A percentile compares a stretch with the other conserved stretches of the same genome.
These are phyloP conservation scores for Ustilago xerochloae DNA, from an alignment of 1,284 basidiomycete species.

Conservation along the genomic window DNA sequence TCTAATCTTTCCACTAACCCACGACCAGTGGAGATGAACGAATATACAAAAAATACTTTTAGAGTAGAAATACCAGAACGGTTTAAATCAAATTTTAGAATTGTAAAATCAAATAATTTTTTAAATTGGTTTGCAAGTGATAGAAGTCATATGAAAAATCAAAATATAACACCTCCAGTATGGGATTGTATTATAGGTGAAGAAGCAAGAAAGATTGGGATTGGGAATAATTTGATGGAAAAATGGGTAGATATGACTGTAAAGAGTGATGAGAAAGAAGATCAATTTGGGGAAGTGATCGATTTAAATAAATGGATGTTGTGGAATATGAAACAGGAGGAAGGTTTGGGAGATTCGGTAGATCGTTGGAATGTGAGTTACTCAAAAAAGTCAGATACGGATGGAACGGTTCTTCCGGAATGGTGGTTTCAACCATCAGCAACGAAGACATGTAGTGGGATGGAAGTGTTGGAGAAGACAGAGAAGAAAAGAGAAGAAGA, in stretches of 20 bases:
- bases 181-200: slow-evolving; percentile 28
- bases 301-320: neutral
- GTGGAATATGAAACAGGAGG: neutral
- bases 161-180: slow-evolving; percentile 7
- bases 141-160: slow-evolving; percentile 48
- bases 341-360: neutral
- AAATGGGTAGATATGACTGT: slow-evolving; percentile 21
- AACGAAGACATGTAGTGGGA: neutral
- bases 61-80: neutral
- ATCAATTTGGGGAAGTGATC: slow-evolving; percentile 10
- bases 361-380: too few relatives aligned
- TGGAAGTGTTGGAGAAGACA: neutral
- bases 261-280: neutral
- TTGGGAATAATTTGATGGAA: slow-evolving; percentile 35
- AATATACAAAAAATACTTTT: slow-evolving; percentile 30
- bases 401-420: too few relatives aligned
- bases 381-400: too few relatives aligned
- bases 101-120: slow-evolving; percentile 21
- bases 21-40: slow-evolving; percentile 1
- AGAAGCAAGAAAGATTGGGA: neutral
- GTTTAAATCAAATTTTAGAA: slow-evolving; percentile 27
- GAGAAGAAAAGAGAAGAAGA: neutral
- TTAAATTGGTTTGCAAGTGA: slow-evolving; percentile 48
- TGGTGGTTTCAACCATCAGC: neutral
- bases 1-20: slow-evolving; percentile 15